These are phyloP conservation scores for Monilinia polystroma DNA, from an alignment of 2,329 filamentous ascomycete genomes.

Conservation along the genomic window DNA sequence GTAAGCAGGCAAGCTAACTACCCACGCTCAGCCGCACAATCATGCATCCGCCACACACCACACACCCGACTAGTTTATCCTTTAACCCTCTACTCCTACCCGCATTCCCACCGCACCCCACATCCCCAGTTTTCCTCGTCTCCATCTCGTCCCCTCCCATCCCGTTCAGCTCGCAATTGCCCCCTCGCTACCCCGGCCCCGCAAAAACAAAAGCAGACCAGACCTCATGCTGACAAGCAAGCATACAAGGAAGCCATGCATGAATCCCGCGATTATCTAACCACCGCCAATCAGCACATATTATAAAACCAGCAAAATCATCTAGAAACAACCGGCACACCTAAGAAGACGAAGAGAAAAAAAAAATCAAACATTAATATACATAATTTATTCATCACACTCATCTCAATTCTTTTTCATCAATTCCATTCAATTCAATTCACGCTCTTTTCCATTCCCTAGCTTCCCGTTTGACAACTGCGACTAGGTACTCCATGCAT, in stretches of 20 bases:
- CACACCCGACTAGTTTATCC: too few species aligned
- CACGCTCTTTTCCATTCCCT: conserved; percentile 4
- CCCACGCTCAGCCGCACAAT: too few species aligned
- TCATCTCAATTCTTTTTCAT: conserved; percentile 13
- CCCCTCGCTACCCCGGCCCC: too few species aligned
- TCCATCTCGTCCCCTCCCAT: too few species aligned
- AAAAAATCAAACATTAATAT: conserved; percentile 13
- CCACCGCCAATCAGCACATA: background rate
- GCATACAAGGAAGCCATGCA: background rate
- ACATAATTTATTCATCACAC: conserved; percentile 15
- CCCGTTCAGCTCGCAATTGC: too few species aligned
- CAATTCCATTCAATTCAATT: conserved; percentile 15
- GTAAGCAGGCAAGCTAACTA: too few species aligned
- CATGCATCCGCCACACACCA: too few species aligned
- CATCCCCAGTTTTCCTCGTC: too few species aligned
- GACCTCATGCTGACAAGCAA: background rate
- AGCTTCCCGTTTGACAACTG: background rate
- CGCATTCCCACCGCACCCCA: too few species aligned
- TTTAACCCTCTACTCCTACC: too few species aligned
- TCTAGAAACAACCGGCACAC: background rate
- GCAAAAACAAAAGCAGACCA: too few species aligned
- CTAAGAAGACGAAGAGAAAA: background rate
- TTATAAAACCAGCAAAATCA: background rate
- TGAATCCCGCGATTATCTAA: background rate
- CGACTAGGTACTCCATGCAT: background rate